phyloP scores from a whole-genome alignment of 108 stramenopile species.

The Cyclotella atomus region DNA sequence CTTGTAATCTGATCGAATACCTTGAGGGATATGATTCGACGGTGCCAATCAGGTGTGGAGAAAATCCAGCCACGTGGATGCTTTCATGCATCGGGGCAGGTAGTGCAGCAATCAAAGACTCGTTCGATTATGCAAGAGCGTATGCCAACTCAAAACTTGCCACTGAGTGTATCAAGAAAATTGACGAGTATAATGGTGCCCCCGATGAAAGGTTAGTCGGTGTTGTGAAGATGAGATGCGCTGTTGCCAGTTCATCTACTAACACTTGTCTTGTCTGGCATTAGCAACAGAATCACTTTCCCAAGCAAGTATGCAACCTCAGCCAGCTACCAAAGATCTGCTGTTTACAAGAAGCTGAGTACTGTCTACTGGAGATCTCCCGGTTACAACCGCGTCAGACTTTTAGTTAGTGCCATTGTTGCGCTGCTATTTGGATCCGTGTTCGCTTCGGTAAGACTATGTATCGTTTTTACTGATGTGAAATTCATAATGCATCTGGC shows the following conservation, averaged over 20 bases:
- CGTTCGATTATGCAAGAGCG: conserved; percentile 57
- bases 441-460: conserved; percentile 32
- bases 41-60: conserved; percentile 56
- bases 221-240: too few relatives aligned
- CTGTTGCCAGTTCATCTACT: too few relatives aligned
- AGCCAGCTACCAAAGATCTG: conserved; percentile 27
- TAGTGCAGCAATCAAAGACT: conserved; percentile 16
- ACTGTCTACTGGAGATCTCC: conserved; percentile 69
- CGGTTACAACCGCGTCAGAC: conserved; percentile 60
- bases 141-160: conserved; percentile 54
- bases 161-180: conserved; percentile 41
- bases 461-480: too few relatives aligned
- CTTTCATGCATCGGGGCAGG: conserved; percentile 59
- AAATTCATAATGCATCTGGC: too few relatives aligned
- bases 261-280: neutral
- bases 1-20: conserved; percentile 62
- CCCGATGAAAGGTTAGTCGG: conserved; percentile 24
- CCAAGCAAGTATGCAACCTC: conserved; percentile 54
- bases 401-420: conserved; percentile 55
- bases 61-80: conserved; percentile 81
- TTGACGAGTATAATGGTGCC: conserved; percentile 32
- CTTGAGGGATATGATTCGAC: conserved; percentile 61
- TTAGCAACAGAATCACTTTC: conserved; percentile 47
- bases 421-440: conserved; percentile 70
- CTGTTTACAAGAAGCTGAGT: conserved; percentile 52